Conservation (phyloP, 2,329 filamentous ascomycete species). For the Cryphonectria naterciae region DNA sequence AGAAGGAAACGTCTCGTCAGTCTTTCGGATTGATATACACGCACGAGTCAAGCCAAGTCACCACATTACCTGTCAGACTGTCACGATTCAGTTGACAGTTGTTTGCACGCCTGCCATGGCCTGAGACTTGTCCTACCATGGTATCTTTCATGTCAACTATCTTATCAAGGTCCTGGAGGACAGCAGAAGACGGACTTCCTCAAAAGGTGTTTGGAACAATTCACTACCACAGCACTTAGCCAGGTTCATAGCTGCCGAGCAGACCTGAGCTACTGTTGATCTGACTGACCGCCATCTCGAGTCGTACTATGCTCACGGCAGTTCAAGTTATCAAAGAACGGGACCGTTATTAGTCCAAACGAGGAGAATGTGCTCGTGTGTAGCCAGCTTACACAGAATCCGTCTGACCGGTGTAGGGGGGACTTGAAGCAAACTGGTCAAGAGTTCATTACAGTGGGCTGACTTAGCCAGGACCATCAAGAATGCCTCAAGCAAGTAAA, state of each 20-base stretch:
- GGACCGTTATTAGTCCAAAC: neutral
- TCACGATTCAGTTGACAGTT: neutral
- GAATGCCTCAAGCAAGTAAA: too few species aligned
- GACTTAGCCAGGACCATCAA: neutral
- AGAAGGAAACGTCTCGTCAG: neutral
- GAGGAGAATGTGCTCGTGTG: neutral
- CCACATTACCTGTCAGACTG: neutral
- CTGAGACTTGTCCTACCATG: neutral
- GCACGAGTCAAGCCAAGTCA: neutral
- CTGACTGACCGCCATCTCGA: neutral
- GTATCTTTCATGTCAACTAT: too few species aligned
- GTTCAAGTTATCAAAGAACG: neutral
- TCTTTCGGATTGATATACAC: neutral
- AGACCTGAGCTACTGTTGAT: neutral
- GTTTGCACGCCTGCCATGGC: neutral
- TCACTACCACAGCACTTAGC: neutral
- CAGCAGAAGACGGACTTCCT: too few species aligned
- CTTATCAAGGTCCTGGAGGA: neutral
- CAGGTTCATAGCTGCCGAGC: neutral
- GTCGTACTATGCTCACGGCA: neutral
- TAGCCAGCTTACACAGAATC: neutral
- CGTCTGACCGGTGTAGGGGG: neutral
- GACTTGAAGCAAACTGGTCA: neutral
- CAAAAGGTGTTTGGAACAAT: neutral
- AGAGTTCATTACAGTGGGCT: neutral